Percentiles rank a stretch among this genome's conserved stretches.
These are phyloP conservation scores for Rubia tinctorum DNA, from an alignment of 305 asterid genomes.

Conservation along the genomic window DNA sequence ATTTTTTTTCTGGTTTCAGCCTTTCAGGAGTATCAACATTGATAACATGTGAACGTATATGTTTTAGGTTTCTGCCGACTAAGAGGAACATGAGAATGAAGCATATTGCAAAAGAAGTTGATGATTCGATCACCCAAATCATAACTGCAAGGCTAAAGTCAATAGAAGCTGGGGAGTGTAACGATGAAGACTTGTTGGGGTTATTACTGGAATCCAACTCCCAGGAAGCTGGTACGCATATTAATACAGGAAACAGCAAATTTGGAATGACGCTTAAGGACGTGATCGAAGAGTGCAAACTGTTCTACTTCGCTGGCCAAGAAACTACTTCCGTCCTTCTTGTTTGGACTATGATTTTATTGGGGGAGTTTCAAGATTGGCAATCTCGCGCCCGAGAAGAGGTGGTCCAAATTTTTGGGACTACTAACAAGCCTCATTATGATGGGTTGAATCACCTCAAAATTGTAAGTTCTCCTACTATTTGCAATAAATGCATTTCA, in stretches of 20 bases:
- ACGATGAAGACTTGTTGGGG: slow-evolving; percentile 41
- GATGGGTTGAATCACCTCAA: slow-evolving; percentile 25
- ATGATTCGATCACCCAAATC: slow-evolving; percentile 27
- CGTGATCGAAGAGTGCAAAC: slow-evolving; percentile 21
- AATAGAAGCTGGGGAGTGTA: slow-evolving; percentile 37
- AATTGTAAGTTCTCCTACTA: slow-evolving; percentile 14
- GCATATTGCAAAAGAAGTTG: slow-evolving; percentile 32
- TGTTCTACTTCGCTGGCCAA: slow-evolving; percentile 37
- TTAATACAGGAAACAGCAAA: neutral
- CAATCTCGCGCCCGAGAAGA: slow-evolving; percentile 32
- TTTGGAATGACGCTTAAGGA: slow-evolving; percentile 18
- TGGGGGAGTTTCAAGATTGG: slow-evolving; percentile 27
- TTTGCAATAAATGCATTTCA: too few species aligned
- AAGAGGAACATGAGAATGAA: slow-evolving; percentile 53
- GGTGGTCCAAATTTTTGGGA: slow-evolving; percentile 18
- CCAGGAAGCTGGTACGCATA: neutral
- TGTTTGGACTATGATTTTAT: slow-evolving; percentile 26
- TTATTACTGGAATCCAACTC: slow-evolving; percentile 15
- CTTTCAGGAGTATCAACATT: too few species aligned
- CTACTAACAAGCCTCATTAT: neutral
- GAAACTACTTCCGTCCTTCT: slow-evolving; percentile 35
- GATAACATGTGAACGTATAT: neutral
- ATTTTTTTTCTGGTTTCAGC: too few species aligned
- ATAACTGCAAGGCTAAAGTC: slow-evolving; percentile 36
- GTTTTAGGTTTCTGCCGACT: slow-evolving; percentile 33